Percentiles rank a stretch among this genome's conserved stretches.
Conservation (phyloP, 2,329 filamentous ascomycete genomes). For the Phialemoniopsis sp. region DNA sequence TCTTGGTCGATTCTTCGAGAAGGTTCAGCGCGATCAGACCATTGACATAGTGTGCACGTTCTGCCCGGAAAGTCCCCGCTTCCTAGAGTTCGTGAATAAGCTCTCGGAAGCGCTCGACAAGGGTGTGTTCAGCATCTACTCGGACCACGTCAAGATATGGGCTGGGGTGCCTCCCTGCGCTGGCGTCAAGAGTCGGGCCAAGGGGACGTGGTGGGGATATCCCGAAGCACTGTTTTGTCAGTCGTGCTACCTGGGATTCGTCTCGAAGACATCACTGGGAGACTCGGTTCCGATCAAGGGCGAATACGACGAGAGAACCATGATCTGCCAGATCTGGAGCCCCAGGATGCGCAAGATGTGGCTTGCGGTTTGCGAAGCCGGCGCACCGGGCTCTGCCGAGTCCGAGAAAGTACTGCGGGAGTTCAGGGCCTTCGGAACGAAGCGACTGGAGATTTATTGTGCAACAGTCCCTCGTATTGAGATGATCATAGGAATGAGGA, state of each 20-base stretch:
- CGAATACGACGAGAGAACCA: too few species aligned
- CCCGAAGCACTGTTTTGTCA: too few species aligned
- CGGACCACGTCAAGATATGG: neutral
- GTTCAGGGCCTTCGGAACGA: constrained; percentile 19
- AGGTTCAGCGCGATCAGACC: neutral
- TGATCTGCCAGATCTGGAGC: too few species aligned
- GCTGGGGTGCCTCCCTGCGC: neutral
- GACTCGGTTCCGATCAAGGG: too few species aligned
- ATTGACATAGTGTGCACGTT: neutral
- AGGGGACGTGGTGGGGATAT: neutral
- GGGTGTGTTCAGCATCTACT: neutral
- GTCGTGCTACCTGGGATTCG: too few species aligned
- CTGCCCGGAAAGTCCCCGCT: neutral
- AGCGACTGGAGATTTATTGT: constrained; percentile 20
- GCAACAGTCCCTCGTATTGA: constrained; percentile 22
- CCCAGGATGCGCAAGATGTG: constrained; percentile 2
- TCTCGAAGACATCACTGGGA: too few species aligned
- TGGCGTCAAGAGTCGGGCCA: neutral
- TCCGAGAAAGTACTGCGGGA: constrained; percentile 1
- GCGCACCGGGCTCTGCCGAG: constrained; percentile 2
- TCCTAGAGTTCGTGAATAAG: neutral
- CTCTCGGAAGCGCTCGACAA: neutral
- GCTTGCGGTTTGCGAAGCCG: constrained; percentile 18
- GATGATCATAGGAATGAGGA: constrained; percentile 19
- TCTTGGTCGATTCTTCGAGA: neutral